Conservation (phyloP, 169 alveolate genomes). For the Cryptosporidium meleagridis region DNA sequence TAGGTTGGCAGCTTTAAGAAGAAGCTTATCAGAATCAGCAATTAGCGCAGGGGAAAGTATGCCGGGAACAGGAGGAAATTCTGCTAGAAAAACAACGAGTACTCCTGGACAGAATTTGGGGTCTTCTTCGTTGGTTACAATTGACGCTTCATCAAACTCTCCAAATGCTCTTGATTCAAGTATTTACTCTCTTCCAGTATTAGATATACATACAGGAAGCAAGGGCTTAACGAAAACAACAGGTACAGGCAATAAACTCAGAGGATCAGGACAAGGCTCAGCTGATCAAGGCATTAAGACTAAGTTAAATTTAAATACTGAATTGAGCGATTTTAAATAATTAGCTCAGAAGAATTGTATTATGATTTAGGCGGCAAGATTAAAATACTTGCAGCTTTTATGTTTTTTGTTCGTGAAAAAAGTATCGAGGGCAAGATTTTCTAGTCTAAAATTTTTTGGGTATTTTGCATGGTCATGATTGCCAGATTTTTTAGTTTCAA, state of each 20-base stretch:
- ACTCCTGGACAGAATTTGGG: not conserved
- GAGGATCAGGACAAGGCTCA: not conserved
- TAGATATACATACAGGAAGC: conserved; percentile 16
- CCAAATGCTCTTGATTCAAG: conserved; percentile 3
- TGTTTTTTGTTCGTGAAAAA: no score
- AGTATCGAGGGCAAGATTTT: no score
- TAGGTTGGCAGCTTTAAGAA: conserved; percentile 24
- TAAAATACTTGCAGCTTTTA: not conserved
- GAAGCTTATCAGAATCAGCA: not conserved
- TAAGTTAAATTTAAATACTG: not conserved
- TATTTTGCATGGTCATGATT: not conserved
- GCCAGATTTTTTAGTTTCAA: not conserved
- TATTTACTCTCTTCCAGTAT: conserved; percentile 13
- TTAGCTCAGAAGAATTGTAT: not conserved
- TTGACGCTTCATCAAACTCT: not conserved
- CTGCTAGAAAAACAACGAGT: not conserved
- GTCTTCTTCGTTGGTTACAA: conserved; percentile 19
- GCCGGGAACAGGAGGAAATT: not conserved
- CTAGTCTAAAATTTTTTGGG: no score
- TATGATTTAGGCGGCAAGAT: no score
- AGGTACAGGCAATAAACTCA: not conserved
- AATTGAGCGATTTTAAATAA: not conserved
- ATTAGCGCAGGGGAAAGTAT: not conserved
- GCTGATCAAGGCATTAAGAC: not conserved
- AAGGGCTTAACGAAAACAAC: not conserved